Conservation (phyloP, 2,329 filamentous ascomycete genomes). For the Tolypocladium capitatum region DNA sequence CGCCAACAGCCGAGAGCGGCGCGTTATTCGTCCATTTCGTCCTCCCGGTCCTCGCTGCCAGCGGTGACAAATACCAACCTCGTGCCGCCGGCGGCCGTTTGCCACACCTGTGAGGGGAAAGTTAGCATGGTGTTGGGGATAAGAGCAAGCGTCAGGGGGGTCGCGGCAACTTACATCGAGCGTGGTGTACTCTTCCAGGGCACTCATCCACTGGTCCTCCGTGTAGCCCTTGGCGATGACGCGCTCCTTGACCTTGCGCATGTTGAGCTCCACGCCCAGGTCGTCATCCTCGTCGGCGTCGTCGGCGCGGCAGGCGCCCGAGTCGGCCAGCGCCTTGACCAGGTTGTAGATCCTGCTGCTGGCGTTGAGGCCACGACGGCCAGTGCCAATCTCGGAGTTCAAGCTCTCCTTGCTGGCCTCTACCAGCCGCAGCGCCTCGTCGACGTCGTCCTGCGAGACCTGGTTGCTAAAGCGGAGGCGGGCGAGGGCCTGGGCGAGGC, state of each 20-base stretch:
- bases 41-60: constrained; percentile 33
- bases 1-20: not conserved
- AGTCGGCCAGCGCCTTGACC: constrained; percentile 76
- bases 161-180: constrained; percentile 63
- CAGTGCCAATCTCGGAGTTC: constrained; percentile 52
- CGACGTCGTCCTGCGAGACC: constrained; percentile 85
- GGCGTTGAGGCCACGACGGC: constrained; percentile 59
- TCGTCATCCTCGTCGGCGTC: constrained; percentile 42
- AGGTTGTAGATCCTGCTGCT: constrained; percentile 91
- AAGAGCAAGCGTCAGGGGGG: not conserved
- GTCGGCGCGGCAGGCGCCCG: constrained; percentile 71
- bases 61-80: constrained; percentile 58
- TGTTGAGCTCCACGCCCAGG: constrained; percentile 56
- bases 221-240: constrained; percentile 96
- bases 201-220: constrained; percentile 75
- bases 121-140: constrained; percentile 21
- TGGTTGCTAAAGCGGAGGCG: constrained; percentile 76
- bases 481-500: constrained; percentile 85
- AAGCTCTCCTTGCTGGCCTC: constrained; percentile 90
- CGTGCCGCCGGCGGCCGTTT: constrained; percentile 58
- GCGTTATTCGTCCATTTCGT: constrained; percentile 30
- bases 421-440: constrained; percentile 81
- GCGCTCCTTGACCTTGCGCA: constrained; percentile 79
- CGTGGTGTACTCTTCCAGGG: constrained; percentile 78
- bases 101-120: constrained; percentile 49